phyloP scores from a whole-genome alignment of 163 green algal species.

The Volvox carteri region DNA sequence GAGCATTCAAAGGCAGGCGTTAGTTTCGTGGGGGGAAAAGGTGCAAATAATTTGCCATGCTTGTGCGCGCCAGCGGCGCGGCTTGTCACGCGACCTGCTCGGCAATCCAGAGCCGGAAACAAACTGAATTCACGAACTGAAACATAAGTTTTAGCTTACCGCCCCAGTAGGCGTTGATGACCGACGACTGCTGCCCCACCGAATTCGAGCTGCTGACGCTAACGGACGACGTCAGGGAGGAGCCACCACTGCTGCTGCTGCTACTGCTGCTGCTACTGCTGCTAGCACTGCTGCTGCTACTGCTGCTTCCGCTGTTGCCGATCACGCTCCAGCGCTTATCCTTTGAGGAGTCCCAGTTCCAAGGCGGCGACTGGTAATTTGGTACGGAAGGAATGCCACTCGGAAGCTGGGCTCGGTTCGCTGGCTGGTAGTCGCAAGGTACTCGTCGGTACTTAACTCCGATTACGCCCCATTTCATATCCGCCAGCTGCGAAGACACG shows the following conservation, averaged over 20 bases:
- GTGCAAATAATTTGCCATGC: neutral
- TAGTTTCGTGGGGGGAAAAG: neutral
- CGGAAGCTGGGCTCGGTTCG: constrained; percentile 1
- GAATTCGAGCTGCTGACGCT: constrained; percentile 15
- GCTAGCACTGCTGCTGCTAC: neutral
- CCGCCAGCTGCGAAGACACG: constrained; percentile 69
- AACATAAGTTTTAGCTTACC: no score
- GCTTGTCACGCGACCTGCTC: no score
- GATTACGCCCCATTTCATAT: constrained; percentile 74
- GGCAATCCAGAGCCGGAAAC: no score
- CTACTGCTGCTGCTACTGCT: neutral
- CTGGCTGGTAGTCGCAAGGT: constrained; percentile 35
- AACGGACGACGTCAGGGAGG: neutral
- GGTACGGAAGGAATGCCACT: neutral
- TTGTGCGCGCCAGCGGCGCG: no score
- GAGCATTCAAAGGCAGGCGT: no score
- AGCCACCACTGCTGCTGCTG: neutral
- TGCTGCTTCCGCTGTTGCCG: neutral
- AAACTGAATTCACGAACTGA: no score
- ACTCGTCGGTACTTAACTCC: constrained; percentile 63
- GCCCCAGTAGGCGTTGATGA: constrained; percentile 51
- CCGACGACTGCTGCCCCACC: constrained; percentile 18
- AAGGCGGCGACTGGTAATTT: neutral
- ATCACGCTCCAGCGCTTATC: constrained; percentile 41
- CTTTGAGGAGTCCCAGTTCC: constrained; percentile 31